phyloP scores from a whole-genome alignment of 371 early-diverging fungal genomes.

The Mucor sp. region DNA sequence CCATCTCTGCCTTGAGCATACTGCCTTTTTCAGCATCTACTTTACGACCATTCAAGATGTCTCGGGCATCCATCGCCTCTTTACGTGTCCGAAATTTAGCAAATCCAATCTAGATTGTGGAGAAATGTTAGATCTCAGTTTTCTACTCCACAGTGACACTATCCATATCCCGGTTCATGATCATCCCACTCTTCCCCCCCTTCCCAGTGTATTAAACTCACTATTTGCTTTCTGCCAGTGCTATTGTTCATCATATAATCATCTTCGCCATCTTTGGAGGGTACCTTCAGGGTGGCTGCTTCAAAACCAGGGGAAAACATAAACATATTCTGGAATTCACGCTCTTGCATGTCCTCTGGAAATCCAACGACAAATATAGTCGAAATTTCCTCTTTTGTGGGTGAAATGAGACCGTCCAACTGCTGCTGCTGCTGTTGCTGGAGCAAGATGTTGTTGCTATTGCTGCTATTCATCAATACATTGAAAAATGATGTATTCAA shows the following conservation, averaged over 20 bases:
- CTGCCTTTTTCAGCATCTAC: constrained; percentile 84
- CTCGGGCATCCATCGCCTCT: constrained; percentile 85
- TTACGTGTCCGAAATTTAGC: constrained; percentile 87
- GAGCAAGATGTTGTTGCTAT: not conserved
- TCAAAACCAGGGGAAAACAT: constrained; percentile 92
- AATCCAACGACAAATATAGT: constrained; percentile 97
- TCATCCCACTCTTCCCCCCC: not conserved
- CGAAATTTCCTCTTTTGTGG: constrained; percentile 64
- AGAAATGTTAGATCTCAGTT: constrained; percentile 3
- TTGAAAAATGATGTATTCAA: constrained; percentile 23
- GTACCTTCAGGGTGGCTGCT: constrained; percentile 86
- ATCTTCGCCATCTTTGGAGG: constrained; percentile 56
- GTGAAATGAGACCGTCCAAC: constrained; percentile 15
- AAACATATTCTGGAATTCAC: constrained; percentile 97
- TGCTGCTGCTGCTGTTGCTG: constrained; percentile 3
- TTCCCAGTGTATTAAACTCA: constrained; percentile 44
- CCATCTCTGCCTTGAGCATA: constrained; percentile 92
- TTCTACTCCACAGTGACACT: not conserved
- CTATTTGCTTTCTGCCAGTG: constrained; percentile 74
- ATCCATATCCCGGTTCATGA: not conserved
- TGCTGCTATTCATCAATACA: constrained; percentile 2
- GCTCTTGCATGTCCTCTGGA: constrained; percentile 93
- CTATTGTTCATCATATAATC: constrained; percentile 40
- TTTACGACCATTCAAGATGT: constrained; percentile 81
- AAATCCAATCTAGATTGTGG: constrained; percentile 76